Base-by-base conservation (phyloP, 108 stramenopile genomes). In the Pseudonitzschia multistriata region DNA sequence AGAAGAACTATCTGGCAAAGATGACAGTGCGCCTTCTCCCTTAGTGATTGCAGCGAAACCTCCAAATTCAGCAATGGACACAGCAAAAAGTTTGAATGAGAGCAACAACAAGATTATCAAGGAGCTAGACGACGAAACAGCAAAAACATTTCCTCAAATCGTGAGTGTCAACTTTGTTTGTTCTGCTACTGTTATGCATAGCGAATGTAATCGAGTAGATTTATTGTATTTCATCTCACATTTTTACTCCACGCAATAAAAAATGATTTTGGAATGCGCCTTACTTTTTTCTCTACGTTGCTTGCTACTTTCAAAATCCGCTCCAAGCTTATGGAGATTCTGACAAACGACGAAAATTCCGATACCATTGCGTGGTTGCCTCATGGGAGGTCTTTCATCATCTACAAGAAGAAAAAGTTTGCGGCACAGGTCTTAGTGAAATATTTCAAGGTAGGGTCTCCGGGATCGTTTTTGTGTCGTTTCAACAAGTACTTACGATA, bases 331-430 rank as follows among this genome's bases (percentile, higher is more conserved):
- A 84, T 88, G 83, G 69, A 79, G 22, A 73, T 86, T 17, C 72
- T 89, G 4, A 77, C 76, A 27, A 81, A 80, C 39, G 66, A 66
- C 36, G 67, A 78, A 22, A 11, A 77, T 7, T 71, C 79, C 11
- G 82, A 86, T 61, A 85, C 86, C 8, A 71, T 89, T 19, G 53
- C 79, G 15, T 89, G 88, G 88, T 77, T 89, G 8, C 83, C 83
- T 1, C 78, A 85, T 49, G 88, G 88, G 8, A 77, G 69, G 27
- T 85, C 81, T 5, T 89, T 84, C 70, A 76, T 85, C 19, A 83
- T 89, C 33, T 65, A 60, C 13, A 76, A 89, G 36, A 89, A 86
- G 74, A 67, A 80, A 48, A 62, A 60, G 29, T 89, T 89, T 56
- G 79, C 81, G 8, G 30, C 52, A 2, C 72, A 86, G 17, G 70